Percentiles rank a stretch among this genome's conserved stretches.
Conservation (phyloP, 148 eudicot species). For the Chenopodium formosanum region DNA sequence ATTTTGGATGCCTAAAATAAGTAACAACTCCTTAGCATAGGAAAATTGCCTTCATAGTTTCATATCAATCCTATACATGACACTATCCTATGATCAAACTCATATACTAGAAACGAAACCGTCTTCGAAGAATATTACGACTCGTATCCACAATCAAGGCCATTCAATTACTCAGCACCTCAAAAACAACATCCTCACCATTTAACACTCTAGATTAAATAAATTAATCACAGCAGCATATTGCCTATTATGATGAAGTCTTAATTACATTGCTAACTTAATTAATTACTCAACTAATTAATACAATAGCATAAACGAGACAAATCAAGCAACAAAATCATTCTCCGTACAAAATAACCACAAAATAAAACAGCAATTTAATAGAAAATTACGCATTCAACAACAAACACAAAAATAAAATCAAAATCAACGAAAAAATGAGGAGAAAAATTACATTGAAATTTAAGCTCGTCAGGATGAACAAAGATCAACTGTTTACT, state of each 20-base stretch:
- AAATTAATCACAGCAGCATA: neutral
- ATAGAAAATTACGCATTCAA: neutral
- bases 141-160: neutral
- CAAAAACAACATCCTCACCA: neutral
- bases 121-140: neutral
- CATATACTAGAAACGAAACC: neutral
- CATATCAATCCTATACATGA: neutral
- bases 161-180: neutral
- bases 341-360: no score
- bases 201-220: no score
- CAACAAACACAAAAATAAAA: neutral
- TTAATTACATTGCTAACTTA: neutral
- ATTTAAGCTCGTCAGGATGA: conserved; percentile 77
- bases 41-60: neutral
- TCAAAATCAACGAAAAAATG: neutral
- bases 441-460: conserved; percentile 45
- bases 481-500: conserved; percentile 59
- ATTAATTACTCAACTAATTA: neutral
- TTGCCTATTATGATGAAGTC: no score
- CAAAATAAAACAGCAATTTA: neutral
- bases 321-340: neutral
- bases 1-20: neutral
- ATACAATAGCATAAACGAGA: no score
- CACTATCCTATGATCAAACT: neutral
- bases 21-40: neutral